Evolutionary conservation across 345 rosid genomes (phyloP), one percentile per base, ranked within the genome.

Genomic region (Firmiana major): DNA sequence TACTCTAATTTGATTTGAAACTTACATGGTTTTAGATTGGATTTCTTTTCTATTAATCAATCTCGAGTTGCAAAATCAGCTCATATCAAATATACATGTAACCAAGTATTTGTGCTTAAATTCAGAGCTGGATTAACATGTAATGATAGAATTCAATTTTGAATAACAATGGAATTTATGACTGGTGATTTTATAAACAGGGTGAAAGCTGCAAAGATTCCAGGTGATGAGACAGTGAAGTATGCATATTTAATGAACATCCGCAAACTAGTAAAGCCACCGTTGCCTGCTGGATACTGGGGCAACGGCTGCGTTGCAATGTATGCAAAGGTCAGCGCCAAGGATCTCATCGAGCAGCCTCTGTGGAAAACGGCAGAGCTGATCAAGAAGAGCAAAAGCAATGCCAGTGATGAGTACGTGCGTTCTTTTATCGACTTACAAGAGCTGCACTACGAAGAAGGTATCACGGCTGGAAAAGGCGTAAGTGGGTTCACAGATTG

Each of bases 401-500:
- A 86, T 34, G 87, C 89, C 11, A 84, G 81, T 2, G 90, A 91
- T 3, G 94, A 87, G 38, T 90, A 91, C 12, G 90, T 91, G 21
- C 92, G 90, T 6, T 91, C 97, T 4, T 93, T 88, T 78, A 85
- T 94, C 17, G 97, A 94, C 79, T 89, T 89, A 24, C 93, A 89
- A 42, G 94, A 87, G 59, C 80, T 86, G 22, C 87, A 90, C 55
- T 68, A 76, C 28, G 80, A 49, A 24, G 90, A 90, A 74, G 90
- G 88, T 21, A 85, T 81, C 71, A 83, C 85, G 31, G 90, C 91
- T 0, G 95, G 90, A 19, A 67, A 78, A 77, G 85, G 86, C 73
- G 93, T 91, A 79, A 90, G 97, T 36, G 93, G 97, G n/a, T 91
- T 92, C 89, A 93, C 98, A 8, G 97, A 94, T 77, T 91, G 97